Percentiles rank a stretch among this genome's conserved stretches.
Conservation (phyloP, 352 stramenopile species). For the Thalassiosira livingstoniorum region DNA sequence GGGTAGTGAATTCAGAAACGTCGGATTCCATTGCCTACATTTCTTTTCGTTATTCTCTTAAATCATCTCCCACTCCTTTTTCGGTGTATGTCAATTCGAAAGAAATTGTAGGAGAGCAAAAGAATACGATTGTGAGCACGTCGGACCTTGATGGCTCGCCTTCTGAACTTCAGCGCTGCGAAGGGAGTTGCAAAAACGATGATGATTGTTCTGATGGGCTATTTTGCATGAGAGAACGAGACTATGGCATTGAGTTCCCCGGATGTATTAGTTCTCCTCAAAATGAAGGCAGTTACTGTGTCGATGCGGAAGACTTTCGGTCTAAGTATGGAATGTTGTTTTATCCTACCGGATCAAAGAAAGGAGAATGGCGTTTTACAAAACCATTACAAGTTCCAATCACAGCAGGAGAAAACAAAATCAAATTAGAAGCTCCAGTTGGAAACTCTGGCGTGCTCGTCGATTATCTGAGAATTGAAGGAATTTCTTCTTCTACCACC, state of each 20-base stretch:
- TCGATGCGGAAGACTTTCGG: constrained; percentile 37
- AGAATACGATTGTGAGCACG: constrained; percentile 32
- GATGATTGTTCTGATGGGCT: constrained; percentile 52
- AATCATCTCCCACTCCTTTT: constrained; percentile 33
- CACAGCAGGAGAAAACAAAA: constrained; percentile 38
- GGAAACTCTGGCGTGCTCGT: constrained; percentile 35
- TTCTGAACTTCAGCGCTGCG: constrained; percentile 60
- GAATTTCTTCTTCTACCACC: constrained; percentile 39
- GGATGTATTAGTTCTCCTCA: constrained; percentile 48
- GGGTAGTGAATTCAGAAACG: constrained; percentile 36
- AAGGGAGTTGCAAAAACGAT: constrained; percentile 65
- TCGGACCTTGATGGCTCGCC: constrained; percentile 17
- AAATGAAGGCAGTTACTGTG: constrained; percentile 26
- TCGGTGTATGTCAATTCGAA: constrained; percentile 48
- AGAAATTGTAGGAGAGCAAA: constrained; percentile 2
- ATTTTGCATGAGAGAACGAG: constrained; percentile 60
- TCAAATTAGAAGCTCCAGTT: constrained; percentile 39
- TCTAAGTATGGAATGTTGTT: constrained; percentile 34
- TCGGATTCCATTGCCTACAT: constrained; percentile 47
- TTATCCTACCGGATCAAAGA: constrained; percentile 34
- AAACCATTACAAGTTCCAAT: constrained; percentile 39
- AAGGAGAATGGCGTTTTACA: constrained; percentile 45
- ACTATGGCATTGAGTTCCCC: constrained; percentile 40
- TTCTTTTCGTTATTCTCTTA: constrained; percentile 52
- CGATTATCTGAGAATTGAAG: constrained; percentile 60